Percentiles rank a stretch among this genome's conserved stretches.
These are phyloP conservation scores for Colletotrichum zoysiae DNA, from an alignment of 2,329 filamentous ascomycete species.

Conservation along the genomic window DNA sequence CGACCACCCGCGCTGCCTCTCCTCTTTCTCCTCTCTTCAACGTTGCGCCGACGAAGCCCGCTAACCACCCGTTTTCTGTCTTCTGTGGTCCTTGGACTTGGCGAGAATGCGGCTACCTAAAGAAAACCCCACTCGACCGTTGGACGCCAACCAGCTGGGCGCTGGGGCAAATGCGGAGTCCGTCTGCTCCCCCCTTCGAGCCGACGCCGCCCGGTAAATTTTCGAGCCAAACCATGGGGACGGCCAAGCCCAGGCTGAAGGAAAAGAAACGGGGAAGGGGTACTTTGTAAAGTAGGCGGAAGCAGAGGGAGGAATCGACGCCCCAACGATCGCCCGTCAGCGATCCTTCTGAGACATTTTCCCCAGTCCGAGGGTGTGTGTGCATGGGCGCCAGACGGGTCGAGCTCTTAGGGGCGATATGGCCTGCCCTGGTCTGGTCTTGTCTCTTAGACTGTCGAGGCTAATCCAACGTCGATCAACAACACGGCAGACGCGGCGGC, in stretches of 20 bases:
- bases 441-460: conserved; percentile 14
- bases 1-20: too few species aligned
- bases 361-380: not conserved
- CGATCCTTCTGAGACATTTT: conserved; percentile 27
- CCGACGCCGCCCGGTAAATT: conserved; percentile 31
- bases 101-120: conserved; percentile 5
- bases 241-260: not conserved
- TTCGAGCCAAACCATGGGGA: conserved; percentile 16
- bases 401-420: not conserved
- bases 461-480: conserved; percentile 19
- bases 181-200: not conserved
- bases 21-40: not conserved
- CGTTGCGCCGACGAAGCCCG: not conserved
- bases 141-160: conserved; percentile 18
- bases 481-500: not conserved
- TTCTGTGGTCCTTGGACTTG: not conserved
- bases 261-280: conserved; percentile 11
- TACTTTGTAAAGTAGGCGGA: not conserved
- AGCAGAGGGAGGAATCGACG: not conserved
- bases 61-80: not conserved
- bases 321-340: conserved; percentile 12
- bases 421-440: not conserved
- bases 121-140: not conserved
- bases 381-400: not conserved
- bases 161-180: not conserved